Base-by-base conservation (phyloP, 768 basidiomycete genomes). In the Sutorius australiensis region DNA sequence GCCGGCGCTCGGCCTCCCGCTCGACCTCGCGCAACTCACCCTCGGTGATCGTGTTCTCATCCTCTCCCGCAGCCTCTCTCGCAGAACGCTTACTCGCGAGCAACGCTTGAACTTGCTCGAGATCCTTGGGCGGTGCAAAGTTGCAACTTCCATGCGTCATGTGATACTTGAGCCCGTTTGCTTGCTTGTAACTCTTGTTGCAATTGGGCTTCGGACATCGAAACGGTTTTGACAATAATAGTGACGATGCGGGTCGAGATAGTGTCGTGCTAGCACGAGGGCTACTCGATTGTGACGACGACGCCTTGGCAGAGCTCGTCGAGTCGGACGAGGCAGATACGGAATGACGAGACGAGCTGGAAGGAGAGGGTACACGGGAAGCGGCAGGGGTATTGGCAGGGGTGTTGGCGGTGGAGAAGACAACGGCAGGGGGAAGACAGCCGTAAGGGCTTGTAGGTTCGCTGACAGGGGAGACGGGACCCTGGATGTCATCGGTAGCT, bases 151-250 rank as follows among this genome's bases (percentile, higher is more conserved):
- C 92, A 66, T 92, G 92, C 9, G 87, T 89, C 78, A 92, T 86
- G 70, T 95, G 92, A 72, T 95, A 94, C 75, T 97, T 95, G 63
- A 98, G 77, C 11, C 94, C 85, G 61, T 97, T 97, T 39, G 91
- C 91, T 71, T 95, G 93, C 76, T 95, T 95, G 77, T 95, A 97
- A 47, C 82, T 82, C 78, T 98, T 98, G 75, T 90, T 92, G 77
- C 94, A 98, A 58, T 93, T 92, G 0, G 90, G 84, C 68, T 95
- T 95, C 10, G 94, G 94, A 76, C 94, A 98, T 43, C 83, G 80
- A 81, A 93, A 95, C 4, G 92, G 91, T 70, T 94, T 94, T 53
- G 82, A 83, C 45, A 88, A 73, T 36, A 89, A 70, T n/a, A 88
- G 71, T 4, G 84, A 81, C 0, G 84, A 74, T 13, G 80, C 73